Evolutionary conservation across 345 rosid genomes (phyloP), one percentile per base, ranked within the genome.

Genomic region (Kernera saxatilis): DNA sequence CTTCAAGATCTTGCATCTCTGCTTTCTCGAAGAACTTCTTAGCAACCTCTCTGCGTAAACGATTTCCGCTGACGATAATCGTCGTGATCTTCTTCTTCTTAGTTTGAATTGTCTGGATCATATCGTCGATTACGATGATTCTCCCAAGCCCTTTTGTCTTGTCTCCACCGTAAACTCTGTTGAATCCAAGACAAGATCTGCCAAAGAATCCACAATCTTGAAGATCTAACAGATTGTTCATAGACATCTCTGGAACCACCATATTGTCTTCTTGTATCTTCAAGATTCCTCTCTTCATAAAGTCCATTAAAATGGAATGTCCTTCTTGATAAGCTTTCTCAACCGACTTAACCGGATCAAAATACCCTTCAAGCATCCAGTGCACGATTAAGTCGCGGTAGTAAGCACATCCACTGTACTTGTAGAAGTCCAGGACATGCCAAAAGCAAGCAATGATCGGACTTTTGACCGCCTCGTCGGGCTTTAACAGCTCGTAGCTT

Each of bases 281-380:
- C 44, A 90, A 67, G 43, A 86, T 63, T 63, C 83, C 79, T 40
- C 74, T 74, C 22, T 58, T 70, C 23, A 71, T 77, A 61, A 90
- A 82, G 48, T 82, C 66, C 83, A 80, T 87, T 46, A 86, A 40
- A 53, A 83, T 76, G 3, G 14, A 0, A 51, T 84, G 86, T 14
- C 84, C 91, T 3, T 77, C 44, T 1, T 69, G 66, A 37, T 87
- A 87, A 25, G 88, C 84, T 52, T 64, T 56, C 60, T 78, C 76
- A 26, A 87, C 59, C 32, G 67, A 54, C 56, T 74, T 77, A 22
- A 61, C 18, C 21, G 76, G 77, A 75, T 48, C 85, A 21, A 87
- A 82, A 19, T 67, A 85, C 18, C 91, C 91, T 80, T 90, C 91
- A 64, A 90, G 71, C 41, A 87, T 82, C 93, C 89, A 87, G 23